Base-by-base conservation (phyloP, 2,329 filamentous ascomycete genomes). In the Ambrosiella xylebori region DNA sequence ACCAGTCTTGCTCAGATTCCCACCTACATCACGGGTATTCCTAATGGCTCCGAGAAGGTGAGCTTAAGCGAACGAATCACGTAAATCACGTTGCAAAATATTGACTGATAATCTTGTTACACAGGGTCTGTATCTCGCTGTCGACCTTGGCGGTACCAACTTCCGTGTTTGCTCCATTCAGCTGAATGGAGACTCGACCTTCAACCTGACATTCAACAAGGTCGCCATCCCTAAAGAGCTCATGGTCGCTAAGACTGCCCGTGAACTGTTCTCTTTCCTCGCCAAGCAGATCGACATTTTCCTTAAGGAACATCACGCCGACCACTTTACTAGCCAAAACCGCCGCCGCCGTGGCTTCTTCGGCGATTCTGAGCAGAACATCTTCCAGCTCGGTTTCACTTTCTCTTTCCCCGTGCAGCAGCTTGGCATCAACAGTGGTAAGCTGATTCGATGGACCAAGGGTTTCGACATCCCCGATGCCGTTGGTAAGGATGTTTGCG, bases 381-480 rank as follows among this genome's bases (percentile, higher is more conserved):
- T 93, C 61, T 95, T 97, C 73, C 86, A 89, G 65, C 77, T 98
- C 47, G 93, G 93, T n/a, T 98, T 98, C 73, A 98, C 93, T 57
- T 98, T 98, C 72, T 95, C 87, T 68, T 98, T 97, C 73, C 93
- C 93, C 2, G 90, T 97, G 44, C 82, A 94, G 68, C 93, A 98
- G 70, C 77, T 86, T 59, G 90, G 88, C 44, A 95, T 98, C 69
- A 97, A 97, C 77, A 91, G 89, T 72, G 93, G 93, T 61, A 85
- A 84, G 59, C 77, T 98, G 57, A 93, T 96, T 71, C 83, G 93
- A 64, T 98, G 93, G 93, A 98, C 93, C 59, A 98, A 98, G 75
- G 93, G 93, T 56, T 98, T 96, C 68, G 88, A 97, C 68, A 97
- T 98, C 64, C 79, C 83, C n/a, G 93, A 97, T 68, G 87, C 90